Conservation (phyloP, 345 rosid species). For the Raphanus raphanistrum region DNA sequence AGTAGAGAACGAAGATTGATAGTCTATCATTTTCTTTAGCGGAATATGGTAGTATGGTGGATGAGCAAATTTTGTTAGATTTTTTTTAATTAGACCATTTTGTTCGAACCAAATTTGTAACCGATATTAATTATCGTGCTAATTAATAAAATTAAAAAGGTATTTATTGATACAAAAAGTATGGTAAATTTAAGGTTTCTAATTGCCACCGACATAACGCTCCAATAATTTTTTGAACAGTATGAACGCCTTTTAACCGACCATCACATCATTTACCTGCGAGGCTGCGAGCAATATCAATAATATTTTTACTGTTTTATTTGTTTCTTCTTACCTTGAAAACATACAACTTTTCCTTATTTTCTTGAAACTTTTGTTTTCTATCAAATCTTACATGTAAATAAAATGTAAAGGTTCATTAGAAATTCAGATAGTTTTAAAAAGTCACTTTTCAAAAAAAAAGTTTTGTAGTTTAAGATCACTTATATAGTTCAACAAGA, state of each 20-base stretch:
- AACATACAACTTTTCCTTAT: neutral
- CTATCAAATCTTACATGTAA: neutral
- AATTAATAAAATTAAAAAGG: too few relatives aligned
- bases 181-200: neutral
- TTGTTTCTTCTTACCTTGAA: neutral
- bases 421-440: neutral
- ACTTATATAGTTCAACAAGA: too few relatives aligned
- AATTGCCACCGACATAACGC: constrained; percentile 31
- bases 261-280: constrained; percentile 12
- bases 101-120: too few relatives aligned
- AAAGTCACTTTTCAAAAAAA: too few relatives aligned
- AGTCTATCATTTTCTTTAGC: too few relatives aligned
- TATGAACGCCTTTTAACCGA: constrained; percentile 29
- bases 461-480: too few relatives aligned
- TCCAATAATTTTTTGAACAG: constrained; percentile 3
- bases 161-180: too few relatives aligned
- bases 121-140: too few relatives aligned
- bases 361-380: constrained; percentile 1
- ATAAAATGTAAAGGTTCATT: neutral
- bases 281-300: neutral
- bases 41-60: too few relatives aligned
- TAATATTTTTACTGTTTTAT: neutral
- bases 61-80: too few relatives aligned
- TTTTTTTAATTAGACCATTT: too few relatives aligned
- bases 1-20: too few relatives aligned